phyloP scores from a whole-genome alignment of 2,329 filamentous ascomycete species.

The Nemania sp. region DNA sequence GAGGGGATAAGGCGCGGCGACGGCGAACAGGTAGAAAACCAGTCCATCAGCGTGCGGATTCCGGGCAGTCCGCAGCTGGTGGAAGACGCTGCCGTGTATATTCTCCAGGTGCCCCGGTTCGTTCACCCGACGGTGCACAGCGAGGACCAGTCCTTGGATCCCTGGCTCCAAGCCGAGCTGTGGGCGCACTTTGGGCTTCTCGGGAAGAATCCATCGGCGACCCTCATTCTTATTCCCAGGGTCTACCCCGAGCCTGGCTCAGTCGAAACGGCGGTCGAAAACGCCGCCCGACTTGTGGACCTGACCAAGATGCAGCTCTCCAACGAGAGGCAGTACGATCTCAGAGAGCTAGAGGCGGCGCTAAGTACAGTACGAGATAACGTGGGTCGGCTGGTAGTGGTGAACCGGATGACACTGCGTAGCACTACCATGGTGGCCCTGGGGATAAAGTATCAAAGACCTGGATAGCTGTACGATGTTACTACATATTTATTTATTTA shows the following conservation, averaged over 20 bases:
- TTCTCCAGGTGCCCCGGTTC: conserved; percentile 35
- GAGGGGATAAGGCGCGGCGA: no score
- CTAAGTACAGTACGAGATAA: conserved; percentile 36
- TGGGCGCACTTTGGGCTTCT: conserved; percentile 41
- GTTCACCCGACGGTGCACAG: background rate
- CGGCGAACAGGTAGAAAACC: background rate
- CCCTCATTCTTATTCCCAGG: conserved; percentile 36
- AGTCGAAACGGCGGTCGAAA: conserved; percentile 31
- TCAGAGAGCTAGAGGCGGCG: conserved; percentile 38
- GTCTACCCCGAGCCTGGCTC: background rate
- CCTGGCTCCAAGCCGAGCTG: conserved; percentile 34
- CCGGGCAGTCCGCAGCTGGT: conserved; percentile 36
- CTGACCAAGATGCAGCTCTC: conserved; percentile 39
- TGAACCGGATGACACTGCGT: no score
- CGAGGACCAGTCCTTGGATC: background rate
- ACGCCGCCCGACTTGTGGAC: conserved; percentile 37
- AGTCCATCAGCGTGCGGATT: conserved; percentile 28
- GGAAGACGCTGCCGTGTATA: conserved; percentile 42
- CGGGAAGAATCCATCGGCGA: conserved; percentile 31
- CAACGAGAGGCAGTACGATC: conserved; percentile 37
- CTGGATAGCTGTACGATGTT: no score
- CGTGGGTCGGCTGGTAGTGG: conserved; percentile 27
- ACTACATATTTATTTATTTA: no score
- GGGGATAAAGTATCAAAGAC: no score
- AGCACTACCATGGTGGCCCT: no score